phyloP scores from a whole-genome alignment of 345 rosid species.

The Gynandropsis gynandra region DNA sequence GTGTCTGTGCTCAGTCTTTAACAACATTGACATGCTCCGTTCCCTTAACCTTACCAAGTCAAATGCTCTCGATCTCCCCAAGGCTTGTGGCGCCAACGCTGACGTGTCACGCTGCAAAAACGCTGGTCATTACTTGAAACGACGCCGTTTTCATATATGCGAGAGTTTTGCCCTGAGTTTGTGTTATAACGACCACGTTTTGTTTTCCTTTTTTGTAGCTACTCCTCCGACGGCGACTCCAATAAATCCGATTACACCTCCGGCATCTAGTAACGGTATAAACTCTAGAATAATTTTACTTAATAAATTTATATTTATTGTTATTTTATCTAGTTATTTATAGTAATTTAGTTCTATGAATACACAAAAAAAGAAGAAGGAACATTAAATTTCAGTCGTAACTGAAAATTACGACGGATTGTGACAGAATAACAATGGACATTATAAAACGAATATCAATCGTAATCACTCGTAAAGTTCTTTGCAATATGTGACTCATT shows the following conservation, averaged over 20 bases:
- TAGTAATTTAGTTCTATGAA: too few species aligned
- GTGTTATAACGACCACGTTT: not conserved
- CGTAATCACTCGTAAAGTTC: too few species aligned
- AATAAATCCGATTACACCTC: constrained; percentile 20
- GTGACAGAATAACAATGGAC: too few species aligned
- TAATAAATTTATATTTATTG: too few species aligned
- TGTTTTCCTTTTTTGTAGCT: not conserved
- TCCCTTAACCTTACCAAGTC: constrained; percentile 35
- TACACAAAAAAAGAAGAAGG: too few species aligned
- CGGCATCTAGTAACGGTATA: constrained; percentile 25
- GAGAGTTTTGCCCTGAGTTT: not conserved
- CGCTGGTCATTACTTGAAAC: constrained; percentile 13
- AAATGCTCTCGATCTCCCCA: constrained; percentile 42
- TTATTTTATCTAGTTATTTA: too few species aligned
- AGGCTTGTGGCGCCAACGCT: constrained; percentile 39
- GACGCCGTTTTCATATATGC: not conserved
- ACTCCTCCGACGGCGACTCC: constrained; percentile 17
- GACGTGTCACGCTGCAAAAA: constrained; percentile 42
- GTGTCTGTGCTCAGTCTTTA: constrained; percentile 48
- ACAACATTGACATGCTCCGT: constrained; percentile 30
- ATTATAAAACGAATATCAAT: too few species aligned
- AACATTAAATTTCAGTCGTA: too few species aligned
- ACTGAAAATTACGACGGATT: too few species aligned
- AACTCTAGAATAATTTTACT: not conserved
- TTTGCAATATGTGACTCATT: too few species aligned